Evolutionary conservation across 106 monocot genomes (phyloP).

Genomic region (Acanthochlamys bracteata): DNA sequence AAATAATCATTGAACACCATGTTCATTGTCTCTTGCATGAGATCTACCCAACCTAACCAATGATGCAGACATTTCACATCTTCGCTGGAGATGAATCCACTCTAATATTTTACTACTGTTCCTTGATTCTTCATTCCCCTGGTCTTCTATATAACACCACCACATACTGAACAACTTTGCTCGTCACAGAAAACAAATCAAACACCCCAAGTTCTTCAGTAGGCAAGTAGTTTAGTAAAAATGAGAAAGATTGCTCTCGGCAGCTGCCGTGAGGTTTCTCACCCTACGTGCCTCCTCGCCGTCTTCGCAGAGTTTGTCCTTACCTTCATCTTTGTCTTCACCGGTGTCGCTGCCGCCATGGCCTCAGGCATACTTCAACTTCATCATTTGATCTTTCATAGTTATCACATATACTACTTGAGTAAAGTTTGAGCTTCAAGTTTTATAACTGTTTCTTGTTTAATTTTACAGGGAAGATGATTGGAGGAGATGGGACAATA

Average conservation of each 20-base stretch:
- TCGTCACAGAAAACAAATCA: too few species aligned
- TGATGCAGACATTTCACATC: too few species aligned
- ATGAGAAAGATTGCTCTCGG: slow-evolving; percentile 57
- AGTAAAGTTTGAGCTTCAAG: neutral
- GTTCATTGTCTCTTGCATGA: too few species aligned
- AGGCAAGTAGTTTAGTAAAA: too few species aligned
- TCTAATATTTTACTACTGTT: too few species aligned
- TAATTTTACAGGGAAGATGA: slow-evolving; percentile 23
- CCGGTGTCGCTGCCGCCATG: slow-evolving; percentile 67
- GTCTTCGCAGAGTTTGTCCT: slow-evolving; percentile 49
- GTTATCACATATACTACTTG: neutral
- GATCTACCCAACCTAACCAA: too few species aligned
- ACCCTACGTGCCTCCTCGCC: slow-evolving; percentile 57
- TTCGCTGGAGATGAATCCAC: too few species aligned
- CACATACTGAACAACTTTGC: too few species aligned
- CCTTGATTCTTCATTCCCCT: too few species aligned
- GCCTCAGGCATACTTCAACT: slow-evolving; percentile 26
- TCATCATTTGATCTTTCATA: neutral
- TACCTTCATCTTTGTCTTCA: slow-evolving; percentile 80
- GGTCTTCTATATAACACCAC: too few species aligned
- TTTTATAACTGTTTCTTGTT: neutral
- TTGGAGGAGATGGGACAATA: slow-evolving; percentile 43
- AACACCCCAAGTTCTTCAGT: too few species aligned
- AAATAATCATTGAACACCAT: too few species aligned
- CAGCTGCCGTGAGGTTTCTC: slow-evolving; percentile 27